Conservation (phyloP, 257 asterid species). For the Ballota nigra region DNA sequence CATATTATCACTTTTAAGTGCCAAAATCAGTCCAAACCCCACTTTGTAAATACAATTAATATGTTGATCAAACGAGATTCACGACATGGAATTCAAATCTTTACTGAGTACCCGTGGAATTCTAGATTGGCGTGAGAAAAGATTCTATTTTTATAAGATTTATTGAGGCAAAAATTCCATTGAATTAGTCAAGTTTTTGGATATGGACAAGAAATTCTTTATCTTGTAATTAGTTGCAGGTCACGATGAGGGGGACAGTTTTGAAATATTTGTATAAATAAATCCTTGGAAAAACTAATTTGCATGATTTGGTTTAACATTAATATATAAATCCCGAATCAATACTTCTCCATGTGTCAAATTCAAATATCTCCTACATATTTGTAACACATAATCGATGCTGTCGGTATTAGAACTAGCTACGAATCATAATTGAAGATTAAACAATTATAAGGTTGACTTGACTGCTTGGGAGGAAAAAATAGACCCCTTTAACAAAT, state of each 20-base stretch:
- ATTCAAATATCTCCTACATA: neutral
- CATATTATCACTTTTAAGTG: too few species aligned
- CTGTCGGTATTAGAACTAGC: neutral
- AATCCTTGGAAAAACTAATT: neutral
- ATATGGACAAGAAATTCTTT: neutral
- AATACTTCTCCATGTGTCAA: neutral
- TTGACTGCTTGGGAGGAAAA: neutral
- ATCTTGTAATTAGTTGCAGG: neutral
- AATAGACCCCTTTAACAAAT: too few species aligned
- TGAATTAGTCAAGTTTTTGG: constrained; percentile 21
- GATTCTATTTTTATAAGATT: constrained; percentile 3
- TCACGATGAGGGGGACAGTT: neutral
- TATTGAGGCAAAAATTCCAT: neutral
- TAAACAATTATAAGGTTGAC: neutral
- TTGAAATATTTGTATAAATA: neutral
- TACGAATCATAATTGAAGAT: too few species aligned
- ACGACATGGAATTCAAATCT: neutral
- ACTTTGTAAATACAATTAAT: too few species aligned
- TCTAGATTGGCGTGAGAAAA: constrained; percentile 11
- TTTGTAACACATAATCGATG: neutral
- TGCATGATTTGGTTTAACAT: neutral
- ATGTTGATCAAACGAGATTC: too few species aligned
- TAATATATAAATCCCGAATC: neutral
- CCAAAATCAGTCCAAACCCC: too few species aligned
- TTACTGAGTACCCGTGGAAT: neutral